Evolutionary conservation across 2,329 filamentous ascomycete genomes (phyloP).

Genomic region (Penicillium occitanis): DNA sequence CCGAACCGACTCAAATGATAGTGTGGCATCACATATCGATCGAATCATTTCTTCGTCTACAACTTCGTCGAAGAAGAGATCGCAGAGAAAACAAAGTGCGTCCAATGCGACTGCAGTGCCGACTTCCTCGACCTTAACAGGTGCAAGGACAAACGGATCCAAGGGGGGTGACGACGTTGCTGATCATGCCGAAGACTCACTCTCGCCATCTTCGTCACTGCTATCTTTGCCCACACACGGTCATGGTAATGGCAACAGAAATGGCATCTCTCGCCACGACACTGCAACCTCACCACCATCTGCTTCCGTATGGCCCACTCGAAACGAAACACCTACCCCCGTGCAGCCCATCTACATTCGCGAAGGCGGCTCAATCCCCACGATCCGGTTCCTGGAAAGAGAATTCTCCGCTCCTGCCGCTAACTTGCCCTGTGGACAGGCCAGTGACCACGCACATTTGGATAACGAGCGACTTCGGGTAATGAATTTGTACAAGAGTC

Average conservation of each 20-base stretch:
- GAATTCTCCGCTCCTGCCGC: constrained; percentile 88
- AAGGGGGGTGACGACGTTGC: constrained; percentile 2
- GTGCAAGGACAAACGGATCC: constrained; percentile 18
- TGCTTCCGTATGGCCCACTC: neutral
- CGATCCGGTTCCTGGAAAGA: constrained; percentile 91
- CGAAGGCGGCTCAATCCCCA: constrained; percentile 92
- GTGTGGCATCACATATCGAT: constrained; percentile 42
- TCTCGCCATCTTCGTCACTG: constrained; percentile 14
- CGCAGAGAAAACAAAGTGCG: constrained; percentile 30
- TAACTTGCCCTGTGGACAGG: constrained; percentile 90
- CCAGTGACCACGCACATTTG: constrained; percentile 89
- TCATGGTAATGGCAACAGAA: neutral
- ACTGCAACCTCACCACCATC: neutral
- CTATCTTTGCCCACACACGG: constrained; percentile 4
- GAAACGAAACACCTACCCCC: constrained; percentile 16
- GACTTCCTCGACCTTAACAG: constrained; percentile 43
- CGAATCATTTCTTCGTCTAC: constrained; percentile 41
- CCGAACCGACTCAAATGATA: constrained; percentile 40
- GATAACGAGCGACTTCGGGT: constrained; percentile 92
- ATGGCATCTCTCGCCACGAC: neutral
- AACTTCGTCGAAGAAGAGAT: constrained; percentile 36
- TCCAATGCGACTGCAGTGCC: constrained; percentile 31
- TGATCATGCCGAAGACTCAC: constrained; percentile 9
- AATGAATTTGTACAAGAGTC: constrained; percentile 83
- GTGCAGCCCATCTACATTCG: constrained; percentile 78